Evolutionary conservation across 768 basidiomycete species (phyloP).

Genomic region (Butyriboletus loyo): DNA sequence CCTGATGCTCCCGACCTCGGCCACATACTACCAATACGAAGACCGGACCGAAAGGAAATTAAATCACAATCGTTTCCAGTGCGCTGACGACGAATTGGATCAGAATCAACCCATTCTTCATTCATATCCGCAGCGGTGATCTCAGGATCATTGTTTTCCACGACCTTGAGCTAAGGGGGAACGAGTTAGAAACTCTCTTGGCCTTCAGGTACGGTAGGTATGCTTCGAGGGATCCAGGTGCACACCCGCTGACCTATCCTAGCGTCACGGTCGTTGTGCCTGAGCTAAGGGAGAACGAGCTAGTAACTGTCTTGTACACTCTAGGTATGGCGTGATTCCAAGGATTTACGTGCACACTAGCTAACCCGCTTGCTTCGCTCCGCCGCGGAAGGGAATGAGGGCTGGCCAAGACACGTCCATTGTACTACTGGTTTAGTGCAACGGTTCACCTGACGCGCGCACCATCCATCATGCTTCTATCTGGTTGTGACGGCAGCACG

Average conservation of each 20-base stretch:
- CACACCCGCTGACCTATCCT: too few species aligned
- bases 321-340: neutral
- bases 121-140: neutral
- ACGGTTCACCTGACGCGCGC: neutral
- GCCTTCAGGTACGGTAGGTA: too few species aligned
- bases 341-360: neutral
- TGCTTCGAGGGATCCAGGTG: too few species aligned
- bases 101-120: neutral
- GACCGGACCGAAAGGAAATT: neutral
- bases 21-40: too few species aligned
- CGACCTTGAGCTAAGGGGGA: too few species aligned
- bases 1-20: too few species aligned
- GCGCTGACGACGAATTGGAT: neutral
- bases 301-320: too few species aligned
- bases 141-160: neutral
- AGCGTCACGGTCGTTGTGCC: too few species aligned
- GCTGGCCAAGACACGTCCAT: neutral
- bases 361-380: too few species aligned
- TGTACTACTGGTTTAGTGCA: neutral
- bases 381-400: neutral
- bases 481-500: conserved; percentile 9
- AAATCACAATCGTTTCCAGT: neutral
- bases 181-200: too few species aligned
- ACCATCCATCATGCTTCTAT: conserved; percentile 5
- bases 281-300: too few species aligned